Conservation (phyloP, 306 rosid genomes). For the Dicorynia guianensis region DNA sequence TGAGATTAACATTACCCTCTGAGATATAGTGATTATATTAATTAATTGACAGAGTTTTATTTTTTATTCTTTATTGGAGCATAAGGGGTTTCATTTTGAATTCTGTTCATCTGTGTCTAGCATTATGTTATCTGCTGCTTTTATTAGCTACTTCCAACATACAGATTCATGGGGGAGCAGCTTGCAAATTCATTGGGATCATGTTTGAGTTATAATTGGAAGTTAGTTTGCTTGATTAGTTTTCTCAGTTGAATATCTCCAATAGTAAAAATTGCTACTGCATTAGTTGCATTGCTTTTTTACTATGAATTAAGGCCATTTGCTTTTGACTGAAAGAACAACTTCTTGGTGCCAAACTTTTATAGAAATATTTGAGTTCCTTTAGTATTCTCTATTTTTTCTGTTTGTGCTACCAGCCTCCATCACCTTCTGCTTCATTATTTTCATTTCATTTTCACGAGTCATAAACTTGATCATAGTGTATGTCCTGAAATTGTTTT, state of each 20-base stretch:
- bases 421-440: conserved; percentile 17
- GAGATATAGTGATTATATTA: conserved; percentile 4
- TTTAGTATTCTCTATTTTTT: conserved; percentile 9
- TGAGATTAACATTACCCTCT: too few species aligned
- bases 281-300: conserved; percentile 17
- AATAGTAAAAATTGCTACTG: neutral
- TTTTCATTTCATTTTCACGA: conserved; percentile 27
- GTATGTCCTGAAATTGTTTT: conserved; percentile 24
- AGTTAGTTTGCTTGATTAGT: conserved; percentile 4
- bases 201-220: conserved; percentile 5
- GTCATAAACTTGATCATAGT: conserved; percentile 30
- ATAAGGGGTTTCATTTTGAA: neutral
- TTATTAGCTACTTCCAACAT: neutral
- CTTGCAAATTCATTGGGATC: neutral
- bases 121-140: conserved; percentile 14
- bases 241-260: neutral
- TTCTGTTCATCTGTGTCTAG: neutral
- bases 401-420: conserved; percentile 23
- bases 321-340: neutral
- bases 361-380: conserved; percentile 14
- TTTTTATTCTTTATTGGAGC: too few species aligned
- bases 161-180: conserved; percentile 13
- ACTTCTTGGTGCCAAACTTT: conserved; percentile 11
- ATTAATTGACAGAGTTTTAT: too few species aligned
- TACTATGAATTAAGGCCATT: conserved; percentile 12